Percentiles rank a stretch among this genome's conserved stretches.
Conservation (phyloP, 1,284 basidiomycete species). For the Sanghuangporus baumii region DNA sequence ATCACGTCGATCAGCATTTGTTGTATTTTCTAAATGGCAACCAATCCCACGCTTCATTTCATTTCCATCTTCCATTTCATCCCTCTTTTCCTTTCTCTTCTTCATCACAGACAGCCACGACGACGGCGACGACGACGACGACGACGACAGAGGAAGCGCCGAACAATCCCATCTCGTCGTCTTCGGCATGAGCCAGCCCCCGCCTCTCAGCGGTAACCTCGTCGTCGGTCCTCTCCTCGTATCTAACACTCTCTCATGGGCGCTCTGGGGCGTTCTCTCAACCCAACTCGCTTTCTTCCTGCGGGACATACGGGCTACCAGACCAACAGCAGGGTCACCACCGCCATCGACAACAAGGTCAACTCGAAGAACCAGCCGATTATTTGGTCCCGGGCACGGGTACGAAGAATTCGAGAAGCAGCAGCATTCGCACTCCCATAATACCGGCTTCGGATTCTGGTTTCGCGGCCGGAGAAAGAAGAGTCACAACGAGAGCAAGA, state of each 20-base stretch:
- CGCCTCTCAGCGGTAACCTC: background rate
- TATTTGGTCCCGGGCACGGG: background rate
- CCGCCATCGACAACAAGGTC: background rate
- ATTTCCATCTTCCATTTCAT: too few relatives aligned
- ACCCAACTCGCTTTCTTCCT: slow-evolving; percentile 9
- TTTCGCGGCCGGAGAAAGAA: background rate
- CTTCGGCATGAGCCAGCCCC: background rate
- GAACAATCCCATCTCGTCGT: background rate
- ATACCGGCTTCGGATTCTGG: background rate
- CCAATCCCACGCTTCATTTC: slow-evolving; percentile 1
- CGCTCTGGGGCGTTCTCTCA: slow-evolving; percentile 11
- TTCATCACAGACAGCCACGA: background rate
- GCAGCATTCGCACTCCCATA: background rate
- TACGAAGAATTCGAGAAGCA: background rate
- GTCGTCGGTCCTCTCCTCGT: slow-evolving; percentile 10
- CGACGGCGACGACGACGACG: background rate
- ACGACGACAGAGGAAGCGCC: background rate
- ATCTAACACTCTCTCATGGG: slow-evolving; percentile 9
- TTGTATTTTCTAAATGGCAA: background rate
- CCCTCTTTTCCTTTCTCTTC: background rate
- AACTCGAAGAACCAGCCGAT: background rate
- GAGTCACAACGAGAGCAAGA: background rate
- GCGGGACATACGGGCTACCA: background rate
- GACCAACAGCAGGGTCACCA: background rate
- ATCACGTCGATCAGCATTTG: too few relatives aligned